A percentile compares a stretch with the other conserved stretches of the same genome.
These are phyloP conservation scores for Fallopia convolvulus DNA, from an alignment of 148 eudicot species.

Conservation along the genomic window DNA sequence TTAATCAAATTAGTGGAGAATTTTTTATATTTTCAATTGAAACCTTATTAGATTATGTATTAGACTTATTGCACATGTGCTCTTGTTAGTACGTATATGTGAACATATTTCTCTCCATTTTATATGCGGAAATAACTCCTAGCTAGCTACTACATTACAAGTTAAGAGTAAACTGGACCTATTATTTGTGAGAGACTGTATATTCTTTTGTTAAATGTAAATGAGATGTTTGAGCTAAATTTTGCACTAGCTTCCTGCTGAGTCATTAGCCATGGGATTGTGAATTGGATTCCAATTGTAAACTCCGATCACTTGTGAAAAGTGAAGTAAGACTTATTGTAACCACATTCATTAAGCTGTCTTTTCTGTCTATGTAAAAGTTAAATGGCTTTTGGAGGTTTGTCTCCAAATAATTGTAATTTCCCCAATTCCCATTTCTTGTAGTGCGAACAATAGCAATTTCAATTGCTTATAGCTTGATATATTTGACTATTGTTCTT, in stretches of 20 bases:
- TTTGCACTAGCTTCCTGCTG: conserved; percentile 68
- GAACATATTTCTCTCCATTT: no score
- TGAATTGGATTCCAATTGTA: conserved; percentile 78
- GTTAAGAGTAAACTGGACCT: neutral
- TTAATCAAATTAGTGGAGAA: no score
- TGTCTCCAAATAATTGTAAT: neutral
- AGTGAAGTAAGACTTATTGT: neutral
- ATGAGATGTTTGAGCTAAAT: conserved; percentile 91
- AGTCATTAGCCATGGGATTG: conserved; percentile 68
- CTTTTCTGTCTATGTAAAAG: neutral
- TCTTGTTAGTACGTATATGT: no score
- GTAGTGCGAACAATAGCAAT: neutral
- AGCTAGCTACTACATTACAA: neutral
- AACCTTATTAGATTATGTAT: no score
- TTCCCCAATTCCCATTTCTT: no score
- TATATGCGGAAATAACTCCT: no score
- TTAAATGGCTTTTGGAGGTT: neutral
- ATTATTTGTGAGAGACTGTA: neutral
- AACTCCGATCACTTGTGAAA: conserved; percentile 58
- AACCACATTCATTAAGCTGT: neutral
- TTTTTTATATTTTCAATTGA: no score
- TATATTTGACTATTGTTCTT: no score
- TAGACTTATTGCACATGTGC: no score
- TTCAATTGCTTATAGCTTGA: neutral
- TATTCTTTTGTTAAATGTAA: conserved; percentile 19